Evolutionary conservation across 2,329 filamentous ascomycete species (phyloP), one percentile per base, ranked within the genome.

Genomic region (Xylaria multiplex): DNA sequence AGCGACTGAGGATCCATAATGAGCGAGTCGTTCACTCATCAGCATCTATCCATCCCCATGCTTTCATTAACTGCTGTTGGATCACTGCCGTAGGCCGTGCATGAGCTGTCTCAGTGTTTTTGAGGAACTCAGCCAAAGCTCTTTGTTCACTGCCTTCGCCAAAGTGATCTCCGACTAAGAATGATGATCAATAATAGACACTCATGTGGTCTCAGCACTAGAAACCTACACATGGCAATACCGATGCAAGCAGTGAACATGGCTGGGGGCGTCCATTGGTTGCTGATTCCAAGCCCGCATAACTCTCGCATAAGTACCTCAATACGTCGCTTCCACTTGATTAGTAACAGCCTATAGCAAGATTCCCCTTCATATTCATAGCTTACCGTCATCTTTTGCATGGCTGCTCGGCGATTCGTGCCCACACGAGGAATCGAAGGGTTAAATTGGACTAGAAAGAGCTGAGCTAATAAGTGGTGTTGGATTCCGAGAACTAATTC

Each of bases 271-370:
- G 82, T 85, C 74, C 81, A 82, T 45, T 82, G 79, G 72, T 89
- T 89, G 32, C 83, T 84, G 11, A 85, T 74, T 0, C 85, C 86
- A 42, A 88, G 88, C 1, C 88, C 88, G 69, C 87, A 89, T 1
- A 90, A 76, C 27, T 82, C 78, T 16, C 85, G 78, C 2, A 90
- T 81, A 35, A 86, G 78, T 16, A 73, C 67, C 62, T 83, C 78
- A 7, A 86, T 81, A 14, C 79, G 77, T 49, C 81, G 72, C 79
- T 85, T 72, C 43, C 43, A 6, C 71, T 61, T 13, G 53, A 35
- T 70, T 49, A 72, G 68, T 54, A 42, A n/a, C 58, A 42, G 9
- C 13, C 24, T 48, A 54, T 49, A 50, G 50, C 22, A 32, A 24
- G n/a, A 64, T 30, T 9, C 49, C 32, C 35, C 19, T 2, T 27